A percentile compares a stretch with the other conserved stretches of the same genome.
These are phyloP conservation scores for Heliamphora pulchella DNA, from an alignment of 179 eudicot species.

Conservation along the genomic window DNA sequence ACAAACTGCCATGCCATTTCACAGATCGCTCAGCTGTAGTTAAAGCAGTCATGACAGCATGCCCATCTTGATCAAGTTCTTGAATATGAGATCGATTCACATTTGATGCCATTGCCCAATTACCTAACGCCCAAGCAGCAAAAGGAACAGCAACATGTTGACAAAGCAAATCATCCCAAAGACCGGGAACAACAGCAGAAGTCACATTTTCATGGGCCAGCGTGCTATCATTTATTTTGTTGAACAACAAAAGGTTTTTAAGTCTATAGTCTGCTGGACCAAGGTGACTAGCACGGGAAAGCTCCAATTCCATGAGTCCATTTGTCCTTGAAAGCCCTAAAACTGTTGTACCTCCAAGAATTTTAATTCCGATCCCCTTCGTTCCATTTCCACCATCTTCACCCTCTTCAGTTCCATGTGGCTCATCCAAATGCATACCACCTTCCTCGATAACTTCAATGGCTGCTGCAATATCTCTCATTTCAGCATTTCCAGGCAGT, in stretches of 20 bases:
- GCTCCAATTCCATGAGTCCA: conserved; percentile 34
- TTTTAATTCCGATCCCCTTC: conserved; percentile 88
- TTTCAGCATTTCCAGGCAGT: conserved; percentile 75
- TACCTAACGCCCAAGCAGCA: conserved; percentile 99
- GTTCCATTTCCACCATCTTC: conserved; percentile 72
- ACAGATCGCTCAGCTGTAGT: conserved; percentile 92
- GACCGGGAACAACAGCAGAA: conserved; percentile 88
- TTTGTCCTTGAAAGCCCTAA: conserved; percentile 62
- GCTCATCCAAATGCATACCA: conserved; percentile 82
- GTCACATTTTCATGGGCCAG: conserved; percentile 43
- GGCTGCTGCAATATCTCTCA: conserved; percentile 91
- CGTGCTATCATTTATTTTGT: conserved; percentile 41
- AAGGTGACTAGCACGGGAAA: conserved; percentile 24
- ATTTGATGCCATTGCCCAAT: conserved; percentile 97
- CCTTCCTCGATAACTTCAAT: conserved; percentile 91
- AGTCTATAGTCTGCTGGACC: conserved; percentile 28
- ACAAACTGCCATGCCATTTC: conserved; percentile 97
- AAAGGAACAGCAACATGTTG: conserved; percentile 96
- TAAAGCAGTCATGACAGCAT: conserved; percentile 82
- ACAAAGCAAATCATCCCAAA: conserved; percentile 98
- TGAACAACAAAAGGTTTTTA: conserved; percentile 27
- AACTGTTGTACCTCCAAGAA: conserved; percentile 91
- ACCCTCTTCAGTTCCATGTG: conserved; percentile 48
- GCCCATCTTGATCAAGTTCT: conserved; percentile 85
- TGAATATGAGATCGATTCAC: conserved; percentile 76